These are phyloP conservation scores for Gnomoniopsis smithogilvyi DNA, from an alignment of 2,329 filamentous ascomycete genomes.

Conservation along the genomic window DNA sequence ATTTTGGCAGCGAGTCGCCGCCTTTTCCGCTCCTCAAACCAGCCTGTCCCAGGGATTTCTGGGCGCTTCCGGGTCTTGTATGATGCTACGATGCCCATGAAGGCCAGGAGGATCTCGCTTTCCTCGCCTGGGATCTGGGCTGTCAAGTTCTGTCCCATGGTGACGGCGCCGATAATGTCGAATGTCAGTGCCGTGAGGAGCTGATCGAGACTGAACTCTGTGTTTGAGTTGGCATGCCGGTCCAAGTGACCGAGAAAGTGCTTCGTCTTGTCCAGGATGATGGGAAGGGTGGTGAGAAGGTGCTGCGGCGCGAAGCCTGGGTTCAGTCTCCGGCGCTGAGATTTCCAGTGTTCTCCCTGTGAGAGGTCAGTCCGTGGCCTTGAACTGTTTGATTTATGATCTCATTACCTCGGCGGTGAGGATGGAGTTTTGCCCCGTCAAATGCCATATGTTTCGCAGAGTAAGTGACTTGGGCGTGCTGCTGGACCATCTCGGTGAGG, in stretches of 20 bases:
- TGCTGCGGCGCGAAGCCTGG: slow-evolving; percentile 37
- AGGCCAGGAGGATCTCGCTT: slow-evolving; percentile 10
- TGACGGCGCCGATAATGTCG: slow-evolving; percentile 31
- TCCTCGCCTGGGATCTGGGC: slow-evolving; percentile 11
- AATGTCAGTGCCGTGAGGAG: slow-evolving; percentile 33
- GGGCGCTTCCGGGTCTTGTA: background rate
- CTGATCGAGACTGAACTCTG: slow-evolving; percentile 27
- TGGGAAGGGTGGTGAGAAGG: slow-evolving; percentile 33
- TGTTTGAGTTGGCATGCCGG: slow-evolving; percentile 22
- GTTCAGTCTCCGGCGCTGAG: slow-evolving; percentile 32
- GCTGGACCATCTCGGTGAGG: slow-evolving; percentile 29
- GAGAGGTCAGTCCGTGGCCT: background rate
- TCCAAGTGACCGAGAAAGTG: slow-evolving; percentile 31
- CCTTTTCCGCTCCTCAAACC: background rate
- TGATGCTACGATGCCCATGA: slow-evolving; percentile 4
- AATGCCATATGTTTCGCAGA: slow-evolving; percentile 21
- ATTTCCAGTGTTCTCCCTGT: slow-evolving; percentile 29
- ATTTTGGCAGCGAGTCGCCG: slow-evolving; percentile 2
- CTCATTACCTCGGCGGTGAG: slow-evolving; percentile 17
- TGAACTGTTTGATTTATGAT: background rate
- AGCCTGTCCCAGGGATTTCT: background rate
- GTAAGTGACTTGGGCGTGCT: slow-evolving; percentile 31
- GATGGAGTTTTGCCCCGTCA: slow-evolving; percentile 25
- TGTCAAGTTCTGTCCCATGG: slow-evolving; percentile 12
- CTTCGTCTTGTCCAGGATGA: slow-evolving; percentile 32